phyloP scores from a whole-genome alignment of 192 early-diverging fungal species.

The Backusella luteola region DNA sequence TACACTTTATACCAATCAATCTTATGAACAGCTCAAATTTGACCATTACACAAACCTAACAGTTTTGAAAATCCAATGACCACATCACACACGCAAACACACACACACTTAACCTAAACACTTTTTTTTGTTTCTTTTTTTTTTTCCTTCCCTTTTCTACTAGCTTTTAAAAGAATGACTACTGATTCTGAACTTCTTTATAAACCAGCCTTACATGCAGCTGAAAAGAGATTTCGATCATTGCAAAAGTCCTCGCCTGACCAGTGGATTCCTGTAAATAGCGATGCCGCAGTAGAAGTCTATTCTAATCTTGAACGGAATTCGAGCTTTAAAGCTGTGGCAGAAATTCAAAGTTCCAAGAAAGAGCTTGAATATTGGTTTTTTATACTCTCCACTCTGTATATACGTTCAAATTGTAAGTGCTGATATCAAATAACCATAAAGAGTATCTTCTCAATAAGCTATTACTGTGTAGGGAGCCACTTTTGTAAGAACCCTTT shows the following conservation, averaged over 20 bases:
- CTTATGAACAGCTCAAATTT: neutral
- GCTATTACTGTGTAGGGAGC: neutral
- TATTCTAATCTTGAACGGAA: neutral
- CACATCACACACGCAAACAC: neutral
- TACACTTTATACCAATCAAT: neutral
- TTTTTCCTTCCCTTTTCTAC: neutral
- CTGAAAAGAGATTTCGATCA: neutral
- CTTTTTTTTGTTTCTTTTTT: neutral
- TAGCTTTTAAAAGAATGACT: neutral
- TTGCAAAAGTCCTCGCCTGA: neutral
- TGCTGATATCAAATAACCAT: neutral
- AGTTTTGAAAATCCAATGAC: neutral
- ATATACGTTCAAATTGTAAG: neutral
- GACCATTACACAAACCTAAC: conserved; percentile 2
- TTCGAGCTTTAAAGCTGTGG: neutral
- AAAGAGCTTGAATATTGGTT: neutral
- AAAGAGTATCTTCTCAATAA: neutral
- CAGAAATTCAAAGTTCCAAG: neutral
- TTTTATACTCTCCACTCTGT: neutral
- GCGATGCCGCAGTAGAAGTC: neutral
- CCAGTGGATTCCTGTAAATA: neutral
- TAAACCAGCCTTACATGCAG: neutral
- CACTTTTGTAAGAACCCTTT: neutral
- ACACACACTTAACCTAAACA: neutral
- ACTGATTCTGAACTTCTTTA: neutral